Evolutionary conservation across 208 protist species (phyloP), one percentile per base, ranked within the genome.

Genomic region (Leishmania lainsoni): DNA sequence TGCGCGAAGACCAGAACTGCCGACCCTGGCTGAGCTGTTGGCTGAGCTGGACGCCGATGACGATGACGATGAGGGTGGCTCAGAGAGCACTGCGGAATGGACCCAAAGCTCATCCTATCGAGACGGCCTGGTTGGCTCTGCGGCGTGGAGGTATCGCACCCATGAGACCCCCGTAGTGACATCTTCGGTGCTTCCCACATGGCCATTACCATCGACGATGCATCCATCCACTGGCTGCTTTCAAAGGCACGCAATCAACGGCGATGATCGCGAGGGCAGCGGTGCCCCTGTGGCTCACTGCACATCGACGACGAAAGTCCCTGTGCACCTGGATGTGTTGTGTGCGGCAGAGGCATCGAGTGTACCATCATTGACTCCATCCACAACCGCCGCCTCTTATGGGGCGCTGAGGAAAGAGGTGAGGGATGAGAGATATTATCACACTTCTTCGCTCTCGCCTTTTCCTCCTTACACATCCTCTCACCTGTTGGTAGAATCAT

Each of bases 1-100:
- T 42, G 32, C 54, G 29, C 82, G 58, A 39, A 6, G 51, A 1
- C 65, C 51, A 16, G 82, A 76, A n/a, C 78, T 81, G 42, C 82
- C 82, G 1, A 82, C 82, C 0, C 54, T 86, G 54, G 82, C 77
- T 12, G 82, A 86, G 74, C 65, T 86, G 32, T 63, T 86, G 42
- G 78, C 77, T 17, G 54, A 26, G 5, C 51, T 86, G 6, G 82
- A 86, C 51, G 74, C 65, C 6, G 58, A 42, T 10, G 81, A 80
- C 14, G 75, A 63, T n/a, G 59, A 35, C 2, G 45, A 58, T 17
- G 59, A 76, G 29, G 26, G 22, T 9, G 12, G 6, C 32, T 29
- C 69, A 73, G 49, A 48, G 29, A 29, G 5, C 26, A 16, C 58
- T 42, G 35, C 3, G 39, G 48, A n/a, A 51, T n/a, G 69, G 26